Evolutionary conservation across 1,139 yeast genomes (phyloP).

Genomic region (Suhomyces maxii): DNA sequence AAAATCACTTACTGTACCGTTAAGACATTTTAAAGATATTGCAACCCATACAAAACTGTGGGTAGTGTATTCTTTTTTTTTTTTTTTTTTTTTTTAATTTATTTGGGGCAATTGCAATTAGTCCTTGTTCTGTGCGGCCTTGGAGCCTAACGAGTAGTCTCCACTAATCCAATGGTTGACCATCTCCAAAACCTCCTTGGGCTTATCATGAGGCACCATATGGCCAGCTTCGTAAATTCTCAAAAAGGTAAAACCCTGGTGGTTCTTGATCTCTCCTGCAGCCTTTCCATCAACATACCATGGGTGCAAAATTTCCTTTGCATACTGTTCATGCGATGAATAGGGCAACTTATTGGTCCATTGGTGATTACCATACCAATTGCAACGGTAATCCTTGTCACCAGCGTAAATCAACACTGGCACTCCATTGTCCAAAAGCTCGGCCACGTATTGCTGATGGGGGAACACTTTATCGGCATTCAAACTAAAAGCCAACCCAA

Average conservation of each 20-base stretch:
- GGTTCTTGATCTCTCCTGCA: slow-evolving; percentile 58
- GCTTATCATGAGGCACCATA: slow-evolving; percentile 42
- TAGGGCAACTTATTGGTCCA: slow-evolving; percentile 20
- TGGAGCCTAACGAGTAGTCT: slow-evolving; percentile 3
- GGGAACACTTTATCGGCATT: slow-evolving; percentile 10
- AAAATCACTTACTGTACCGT: no score
- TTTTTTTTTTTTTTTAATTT: no score
- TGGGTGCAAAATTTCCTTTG: slow-evolving; percentile 28
- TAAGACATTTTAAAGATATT: no score
- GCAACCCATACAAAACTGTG: no score
- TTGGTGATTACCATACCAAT: slow-evolving; percentile 21
- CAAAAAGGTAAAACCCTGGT: slow-evolving; percentile 53
- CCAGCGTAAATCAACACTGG: slow-evolving; percentile 19
- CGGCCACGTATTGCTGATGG: slow-evolving; percentile 12
- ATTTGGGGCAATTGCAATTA: no score
- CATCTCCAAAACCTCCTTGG: slow-evolving; percentile 6
- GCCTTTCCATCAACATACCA: slow-evolving; percentile 45
- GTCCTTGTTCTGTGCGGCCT: not conserved
- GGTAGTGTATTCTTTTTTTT: no score
- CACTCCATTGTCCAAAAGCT: slow-evolving; percentile 12
- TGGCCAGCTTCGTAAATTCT: slow-evolving; percentile 66
- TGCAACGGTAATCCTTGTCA: slow-evolving; percentile 21
- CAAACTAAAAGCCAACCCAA: not conserved
- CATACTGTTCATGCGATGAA: slow-evolving; percentile 22
- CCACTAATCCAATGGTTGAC: slow-evolving; percentile 8